A percentile compares a stretch with the other conserved stretches of the same genome.
phyloP scores from a whole-genome alignment of 495 filamentous ascomycete species.

The Daldinia concentrica region DNA sequence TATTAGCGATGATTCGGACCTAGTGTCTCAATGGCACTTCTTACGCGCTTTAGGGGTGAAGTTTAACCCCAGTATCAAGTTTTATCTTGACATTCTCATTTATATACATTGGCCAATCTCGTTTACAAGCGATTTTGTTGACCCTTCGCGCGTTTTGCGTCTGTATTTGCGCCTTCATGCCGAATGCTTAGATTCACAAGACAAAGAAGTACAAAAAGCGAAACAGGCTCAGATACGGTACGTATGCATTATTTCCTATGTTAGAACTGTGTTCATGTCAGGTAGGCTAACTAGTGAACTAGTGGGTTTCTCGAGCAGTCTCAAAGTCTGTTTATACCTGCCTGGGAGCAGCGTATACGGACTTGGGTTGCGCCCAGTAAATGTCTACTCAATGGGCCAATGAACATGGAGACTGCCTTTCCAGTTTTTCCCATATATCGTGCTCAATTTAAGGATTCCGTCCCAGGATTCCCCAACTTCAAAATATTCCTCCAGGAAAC shows the following conservation, averaged over 20 bases:
- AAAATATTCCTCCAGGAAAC: constrained; percentile 36
- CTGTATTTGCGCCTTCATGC: constrained; percentile 28
- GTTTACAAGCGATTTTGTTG: too few relatives aligned
- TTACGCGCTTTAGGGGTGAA: background rate
- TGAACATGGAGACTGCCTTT: constrained; percentile 7
- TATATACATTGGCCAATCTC: background rate
- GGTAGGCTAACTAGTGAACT: background rate
- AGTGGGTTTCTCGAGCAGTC: background rate
- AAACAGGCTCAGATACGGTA: constrained; percentile 13
- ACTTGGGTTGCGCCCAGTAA: constrained; percentile 4
- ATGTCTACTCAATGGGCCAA: constrained; percentile 32
- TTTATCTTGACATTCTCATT: constrained; percentile 28
- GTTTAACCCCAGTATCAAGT: background rate
- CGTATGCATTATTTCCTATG: background rate
- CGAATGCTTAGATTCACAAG: constrained; percentile 8
- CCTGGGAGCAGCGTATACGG: background rate
- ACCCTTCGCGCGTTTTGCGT: constrained; percentile 5
- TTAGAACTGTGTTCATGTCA: background rate
- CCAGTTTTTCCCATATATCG: constrained; percentile 19
- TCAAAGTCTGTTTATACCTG: background rate
- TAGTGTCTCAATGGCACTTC: constrained; percentile 12
- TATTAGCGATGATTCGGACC: background rate
- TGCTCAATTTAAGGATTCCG: background rate
- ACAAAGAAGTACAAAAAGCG: background rate
- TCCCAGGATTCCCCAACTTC: constrained; percentile 7